Base-by-base conservation (phyloP, 1,284 basidiomycete species). In the Ceratobasidium sp. region DNA sequence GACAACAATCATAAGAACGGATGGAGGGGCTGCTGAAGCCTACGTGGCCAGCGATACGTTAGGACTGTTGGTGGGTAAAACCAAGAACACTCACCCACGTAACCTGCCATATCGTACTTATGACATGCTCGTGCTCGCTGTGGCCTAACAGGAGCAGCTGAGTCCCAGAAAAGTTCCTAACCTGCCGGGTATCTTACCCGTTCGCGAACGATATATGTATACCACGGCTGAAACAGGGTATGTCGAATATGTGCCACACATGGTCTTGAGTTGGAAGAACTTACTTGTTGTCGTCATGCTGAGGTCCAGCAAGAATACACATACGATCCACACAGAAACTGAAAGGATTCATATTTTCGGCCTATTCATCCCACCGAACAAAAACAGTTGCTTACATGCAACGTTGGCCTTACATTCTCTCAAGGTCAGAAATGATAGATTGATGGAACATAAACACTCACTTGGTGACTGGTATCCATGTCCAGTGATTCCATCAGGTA, bases 1-100 rank as follows among this genome's bases (percentile, higher is more conserved):
- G 19, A 48, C 65, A 2, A 34, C 43, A 22, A 56, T 56, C 65
- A 68, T 53, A 27, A 68, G 39, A 29, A 68, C 37, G 24, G 39
- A 48, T n/a, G 51, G 65, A 53, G 63, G 63, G 16, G 46, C 46
- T 37, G 65, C 65, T 22, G 65, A 68, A 22, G 34, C 16, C 63
- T 65, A 19, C 6, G 29, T 43, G 6, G n/a, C 7, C 41, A 43
- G 14, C 14, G 14, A 43, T 7, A 43, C 22, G 19, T 14, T 7
- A 24, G 11, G 16, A 31, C 7, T 34, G n/a, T 34, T 16, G 27
- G 6, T 19, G 14, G 14, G 14, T 37, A 14, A 34, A 59, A 16
- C 56, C 53, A 9, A 54, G 27, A 59, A 59, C 19, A 34, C 43
- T 19, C 29, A 65, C 65, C 51, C 65, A 68, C 22, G 41, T 54